A percentile compares a stretch with the other conserved stretches of the same genome.
These are phyloP conservation scores for Balakata baccata DNA, from an alignment of 345 rosid species.

Conservation along the genomic window DNA sequence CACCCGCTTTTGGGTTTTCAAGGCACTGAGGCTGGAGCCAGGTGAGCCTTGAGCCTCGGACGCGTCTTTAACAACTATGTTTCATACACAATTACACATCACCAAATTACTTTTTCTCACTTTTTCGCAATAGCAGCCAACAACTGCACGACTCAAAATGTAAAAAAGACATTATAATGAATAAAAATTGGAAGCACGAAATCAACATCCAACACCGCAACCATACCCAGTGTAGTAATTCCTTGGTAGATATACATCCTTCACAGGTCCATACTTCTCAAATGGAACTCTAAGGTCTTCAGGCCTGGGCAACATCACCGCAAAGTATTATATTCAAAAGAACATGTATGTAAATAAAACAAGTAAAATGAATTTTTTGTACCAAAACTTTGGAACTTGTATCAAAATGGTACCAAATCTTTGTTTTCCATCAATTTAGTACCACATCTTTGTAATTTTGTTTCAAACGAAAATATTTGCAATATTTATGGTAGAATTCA, in stretches of 20 bases:
- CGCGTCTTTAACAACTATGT: too few relatives aligned
- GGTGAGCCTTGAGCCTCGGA: too few relatives aligned
- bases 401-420: too few relatives aligned
- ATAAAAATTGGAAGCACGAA: not conserved
- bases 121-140: not conserved
- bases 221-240: constrained; percentile 80
- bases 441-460: too few relatives aligned
- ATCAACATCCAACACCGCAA: not conserved
- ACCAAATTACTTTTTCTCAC: not conserved
- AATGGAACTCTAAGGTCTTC: constrained; percentile 82
- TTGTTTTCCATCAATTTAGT: too few relatives aligned
- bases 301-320: constrained; percentile 44
- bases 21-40: too few relatives aligned
- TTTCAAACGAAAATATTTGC: too few relatives aligned
- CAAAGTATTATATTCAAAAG: not conserved
- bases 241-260: constrained; percentile 83
- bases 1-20: too few relatives aligned
- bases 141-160: not conserved
- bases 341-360: not conserved
- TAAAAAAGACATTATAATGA: not conserved
- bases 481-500: too few relatives aligned
- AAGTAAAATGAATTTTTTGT: too few relatives aligned
- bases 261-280: constrained; percentile 79
- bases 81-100: too few relatives aligned
- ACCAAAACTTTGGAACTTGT: too few relatives aligned